Conservation (phyloP, 768 basidiomycete genomes). For the Serendipita indica region DNA sequence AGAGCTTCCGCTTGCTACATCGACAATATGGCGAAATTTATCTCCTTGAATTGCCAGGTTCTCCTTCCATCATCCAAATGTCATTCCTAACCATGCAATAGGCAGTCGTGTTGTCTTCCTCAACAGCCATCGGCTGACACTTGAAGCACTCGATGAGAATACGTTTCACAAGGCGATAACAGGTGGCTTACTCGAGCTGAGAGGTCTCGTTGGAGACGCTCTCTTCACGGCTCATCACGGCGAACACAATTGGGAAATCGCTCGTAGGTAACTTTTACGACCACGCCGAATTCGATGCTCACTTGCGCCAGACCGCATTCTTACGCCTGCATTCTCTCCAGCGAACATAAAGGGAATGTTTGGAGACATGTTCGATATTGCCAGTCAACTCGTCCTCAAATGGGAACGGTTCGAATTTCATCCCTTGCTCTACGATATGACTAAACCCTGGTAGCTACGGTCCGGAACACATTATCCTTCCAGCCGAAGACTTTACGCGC, state of each 20-base stretch:
- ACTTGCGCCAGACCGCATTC: conserved; percentile 23
- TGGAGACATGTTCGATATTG: conserved; percentile 33
- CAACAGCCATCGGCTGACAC: conserved; percentile 26
- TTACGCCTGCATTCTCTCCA: conserved; percentile 31
- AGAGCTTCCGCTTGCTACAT: conserved; percentile 20
- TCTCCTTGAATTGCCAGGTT: conserved; percentile 26
- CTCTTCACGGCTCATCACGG: conserved; percentile 29
- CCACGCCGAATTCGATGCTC: conserved; percentile 14
- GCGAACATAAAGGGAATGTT: conserved; percentile 32
- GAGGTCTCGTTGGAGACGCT: conserved; percentile 30
- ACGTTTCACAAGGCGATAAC: conserved; percentile 28
- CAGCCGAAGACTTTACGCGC: conserved; percentile 34
- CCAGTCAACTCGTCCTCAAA: conserved; percentile 29
- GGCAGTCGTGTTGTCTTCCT: conserved; percentile 22
- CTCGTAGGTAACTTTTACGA: conserved; percentile 22
- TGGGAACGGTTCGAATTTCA: conserved; percentile 25
- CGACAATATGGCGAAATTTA: conserved; percentile 31
- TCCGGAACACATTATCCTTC: conserved; percentile 27
- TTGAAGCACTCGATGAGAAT: conserved; percentile 31
- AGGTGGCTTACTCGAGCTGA: conserved; percentile 24
- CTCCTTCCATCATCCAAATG: conserved; percentile 10
- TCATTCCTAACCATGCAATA: conserved; percentile 10
- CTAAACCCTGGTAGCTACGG: conserved; percentile 27
- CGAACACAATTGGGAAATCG: conserved; percentile 36
- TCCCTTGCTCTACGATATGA: not conserved